Conservation (phyloP, 495 filamentous ascomycete genomes). For the Astrocystis sublimbata region DNA sequence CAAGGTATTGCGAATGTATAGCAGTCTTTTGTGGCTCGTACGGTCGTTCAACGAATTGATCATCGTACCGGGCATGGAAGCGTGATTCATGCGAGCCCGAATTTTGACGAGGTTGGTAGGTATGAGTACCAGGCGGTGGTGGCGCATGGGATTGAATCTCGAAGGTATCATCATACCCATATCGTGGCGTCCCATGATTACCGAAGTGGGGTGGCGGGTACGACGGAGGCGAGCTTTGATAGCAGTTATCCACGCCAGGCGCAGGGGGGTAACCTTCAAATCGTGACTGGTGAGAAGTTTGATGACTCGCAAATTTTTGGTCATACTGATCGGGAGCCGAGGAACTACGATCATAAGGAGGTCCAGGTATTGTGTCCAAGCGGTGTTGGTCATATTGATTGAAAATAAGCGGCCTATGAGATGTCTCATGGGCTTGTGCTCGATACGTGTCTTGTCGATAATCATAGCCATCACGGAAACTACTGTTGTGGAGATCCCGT, state of each 20-base stretch:
- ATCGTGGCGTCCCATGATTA: not conserved
- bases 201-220: not conserved
- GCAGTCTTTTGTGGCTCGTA: constrained; percentile 20
- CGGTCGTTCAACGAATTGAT: constrained; percentile 20
- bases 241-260: constrained; percentile 10
- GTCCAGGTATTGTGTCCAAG: not conserved
- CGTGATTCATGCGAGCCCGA: constrained; percentile 18
- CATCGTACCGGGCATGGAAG: constrained; percentile 21
- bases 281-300: not conserved
- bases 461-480: constrained; percentile 15
- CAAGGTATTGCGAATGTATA: not conserved
- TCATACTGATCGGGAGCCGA: constrained; percentile 30
- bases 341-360: constrained; percentile 12
- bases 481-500: not conserved
- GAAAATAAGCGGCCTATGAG: constrained; percentile 14
- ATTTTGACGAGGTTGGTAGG: constrained; percentile 19
- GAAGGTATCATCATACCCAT: constrained; percentile 9
- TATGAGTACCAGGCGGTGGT: constrained; percentile 21
- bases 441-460: constrained; percentile 13
- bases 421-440: constrained; percentile 12
- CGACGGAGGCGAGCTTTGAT: not conserved
- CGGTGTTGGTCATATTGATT: constrained; percentile 12
- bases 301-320: constrained; percentile 31
- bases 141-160: constrained; percentile 16
- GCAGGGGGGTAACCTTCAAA: constrained; percentile 5